Conservation (phyloP, 257 asterid genomes). For the Rubia yunnanensis region DNA sequence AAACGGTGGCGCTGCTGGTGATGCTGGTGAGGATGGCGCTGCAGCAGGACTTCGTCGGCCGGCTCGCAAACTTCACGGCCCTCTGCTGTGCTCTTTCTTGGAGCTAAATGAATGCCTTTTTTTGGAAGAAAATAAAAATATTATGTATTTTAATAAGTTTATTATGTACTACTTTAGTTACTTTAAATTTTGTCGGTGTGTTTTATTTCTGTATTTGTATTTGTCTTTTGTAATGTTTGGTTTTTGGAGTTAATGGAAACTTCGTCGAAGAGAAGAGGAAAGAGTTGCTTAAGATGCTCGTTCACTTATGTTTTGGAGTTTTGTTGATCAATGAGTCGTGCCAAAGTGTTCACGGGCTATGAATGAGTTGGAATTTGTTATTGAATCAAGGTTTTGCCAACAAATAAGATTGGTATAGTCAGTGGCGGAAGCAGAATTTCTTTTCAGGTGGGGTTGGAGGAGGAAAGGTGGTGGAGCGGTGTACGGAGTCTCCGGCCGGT, state of each 20-base stretch:
- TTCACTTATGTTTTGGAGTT: not conserved
- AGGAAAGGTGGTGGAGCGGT: no score
- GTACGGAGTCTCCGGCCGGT: no score
- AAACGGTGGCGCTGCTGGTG: not conserved
- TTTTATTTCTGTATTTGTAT: no score
- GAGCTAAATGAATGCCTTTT: not conserved
- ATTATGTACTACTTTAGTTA: not conserved
- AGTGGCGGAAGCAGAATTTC: no score
- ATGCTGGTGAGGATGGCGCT: constrained; percentile 1
- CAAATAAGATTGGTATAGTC: no score
- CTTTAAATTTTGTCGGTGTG: not conserved
- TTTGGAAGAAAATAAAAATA: no score
- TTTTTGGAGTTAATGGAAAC: not conserved
- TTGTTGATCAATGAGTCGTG: not conserved
- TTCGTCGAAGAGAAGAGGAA: not conserved
- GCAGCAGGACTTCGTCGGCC: constrained; percentile 4
- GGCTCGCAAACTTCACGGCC: not conserved
- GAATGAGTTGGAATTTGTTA: no score
- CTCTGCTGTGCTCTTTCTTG: not conserved
- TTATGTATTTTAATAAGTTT: not conserved
- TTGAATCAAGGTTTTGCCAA: no score
- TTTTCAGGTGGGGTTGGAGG: no score
- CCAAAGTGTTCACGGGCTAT: no score
- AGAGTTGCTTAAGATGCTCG: not conserved
- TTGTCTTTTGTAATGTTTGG: not conserved